Base-by-base conservation (phyloP, 768 basidiomycete genomes). In the Hemileccinum rubropunctum region DNA sequence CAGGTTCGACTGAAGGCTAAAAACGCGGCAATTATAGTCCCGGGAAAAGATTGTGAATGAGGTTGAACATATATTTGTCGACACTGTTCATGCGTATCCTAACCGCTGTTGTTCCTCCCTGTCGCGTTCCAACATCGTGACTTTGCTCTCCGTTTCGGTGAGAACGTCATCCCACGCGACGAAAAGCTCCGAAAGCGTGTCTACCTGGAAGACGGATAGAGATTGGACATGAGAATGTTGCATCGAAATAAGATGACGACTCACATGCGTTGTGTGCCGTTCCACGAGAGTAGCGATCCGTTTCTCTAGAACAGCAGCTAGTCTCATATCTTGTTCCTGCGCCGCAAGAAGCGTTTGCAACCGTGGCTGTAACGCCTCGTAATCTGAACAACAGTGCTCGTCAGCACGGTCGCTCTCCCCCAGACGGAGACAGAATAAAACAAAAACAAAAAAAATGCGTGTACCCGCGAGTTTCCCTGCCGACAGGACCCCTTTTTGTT, bases 151-250 rank as follows among this genome's bases (percentile, higher is more conserved):
- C 4, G 82, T 77, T 39, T 80, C 81, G n/a, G 76, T 74, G 10
- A 91, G 66, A 1, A 83, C 76, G 50, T 91, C 88, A 56, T 92
- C 88, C 90, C 91, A 93, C 13, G 79, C 80, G 7, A 93, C 85
- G 52, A 93, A 92, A 18, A 92, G 71, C 56, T 91, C 89, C 12
- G 91, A 92, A 1, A 92, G 73, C 2, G 82, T 79, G 59, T 91
- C 90, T 9, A 90, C 83, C 90, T 91, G 38, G 11, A 21, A 46
- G 33, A 49, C 35, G 6, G n/a, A 50, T 28, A 43, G 26, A 28
- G 44, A 27, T 45, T 13, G 36, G 5, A 39, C 35, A 26, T 21
- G n/a, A 4, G 32, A 38, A 14, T 27, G 6, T 17, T 11, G 23
- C n/a, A 42, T 17, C 6, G 3, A 26, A 38, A 7, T 0, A 37